These are phyloP conservation scores for button mushroom (Agaricus bisporus) DNA, from an alignment of 768 basidiomycete species.

Conservation along the genomic window DNA sequence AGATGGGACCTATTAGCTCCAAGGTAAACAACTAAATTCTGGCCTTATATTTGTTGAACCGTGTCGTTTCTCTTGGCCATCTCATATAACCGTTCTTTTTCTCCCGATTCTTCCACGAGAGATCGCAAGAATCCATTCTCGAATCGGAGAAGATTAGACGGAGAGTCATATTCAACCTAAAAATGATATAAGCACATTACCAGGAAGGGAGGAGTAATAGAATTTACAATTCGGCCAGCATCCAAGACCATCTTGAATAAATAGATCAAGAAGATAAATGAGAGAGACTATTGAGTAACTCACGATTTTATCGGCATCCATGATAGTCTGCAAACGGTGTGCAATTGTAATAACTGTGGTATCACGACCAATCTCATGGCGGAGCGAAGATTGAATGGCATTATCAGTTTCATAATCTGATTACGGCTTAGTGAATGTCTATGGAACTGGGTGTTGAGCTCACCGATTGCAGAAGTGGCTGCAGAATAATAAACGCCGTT, in stretches of 20 bases:
- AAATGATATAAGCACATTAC: background rate
- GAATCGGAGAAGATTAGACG: constrained; percentile 42
- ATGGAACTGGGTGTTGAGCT: constrained; percentile 23
- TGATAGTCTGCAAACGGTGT: constrained; percentile 40
- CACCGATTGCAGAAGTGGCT: constrained; percentile 41
- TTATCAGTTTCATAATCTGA: constrained; percentile 54
- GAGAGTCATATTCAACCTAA: constrained; percentile 52
- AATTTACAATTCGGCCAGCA: constrained; percentile 31
- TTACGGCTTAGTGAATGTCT: constrained; percentile 14
- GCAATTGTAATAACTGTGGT: constrained; percentile 9
- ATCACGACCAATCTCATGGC: constrained; percentile 33
- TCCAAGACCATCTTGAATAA: constrained; percentile 37
- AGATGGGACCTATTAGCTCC: too few species aligned
- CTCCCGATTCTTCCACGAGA: constrained; percentile 53
- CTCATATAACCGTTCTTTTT: constrained; percentile 40
- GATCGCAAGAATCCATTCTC: constrained; percentile 44
- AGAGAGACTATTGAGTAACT: constrained; percentile 9
- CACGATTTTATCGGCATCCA: constrained; percentile 51
- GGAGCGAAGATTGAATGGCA: constrained; percentile 61
- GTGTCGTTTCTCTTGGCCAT: constrained; percentile 27
- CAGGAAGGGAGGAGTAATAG: too few species aligned
- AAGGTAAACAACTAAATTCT: too few species aligned
- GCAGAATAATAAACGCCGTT: background rate
- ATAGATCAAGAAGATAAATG: background rate
- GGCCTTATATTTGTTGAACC: too few species aligned